Conservation (phyloP, 495 filamentous ascomycete genomes). For the Umbilicaria muhlenbergii region DNA sequence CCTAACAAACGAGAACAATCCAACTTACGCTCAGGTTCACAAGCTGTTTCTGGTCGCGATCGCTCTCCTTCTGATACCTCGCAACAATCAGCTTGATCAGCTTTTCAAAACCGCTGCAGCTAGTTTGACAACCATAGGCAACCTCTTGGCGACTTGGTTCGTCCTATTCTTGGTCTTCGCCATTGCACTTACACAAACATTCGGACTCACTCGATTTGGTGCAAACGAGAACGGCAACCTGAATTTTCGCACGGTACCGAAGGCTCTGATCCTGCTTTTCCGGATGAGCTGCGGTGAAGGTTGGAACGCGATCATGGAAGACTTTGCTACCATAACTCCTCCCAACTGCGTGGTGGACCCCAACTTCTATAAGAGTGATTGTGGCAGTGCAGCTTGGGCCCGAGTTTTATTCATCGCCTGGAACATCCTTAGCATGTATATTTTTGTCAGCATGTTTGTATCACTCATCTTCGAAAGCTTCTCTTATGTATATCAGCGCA, state of each 20-base stretch:
- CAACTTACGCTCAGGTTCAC: constrained; percentile 61
- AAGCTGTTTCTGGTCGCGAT: constrained; percentile 90
- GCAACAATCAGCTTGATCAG: constrained; percentile 95
- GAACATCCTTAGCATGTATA: constrained; percentile 99
- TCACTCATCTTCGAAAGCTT: constrained; percentile 99
- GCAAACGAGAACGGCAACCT: constrained; percentile 57
- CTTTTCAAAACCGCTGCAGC: constrained; percentile 99
- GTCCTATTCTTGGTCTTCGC: constrained; percentile 92
- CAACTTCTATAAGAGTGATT: constrained; percentile 75
- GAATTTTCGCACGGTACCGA: constrained; percentile 88
- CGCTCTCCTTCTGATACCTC: constrained; percentile 80
- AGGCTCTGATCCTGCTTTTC: constrained; percentile 86
- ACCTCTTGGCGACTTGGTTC: constrained; percentile 91
- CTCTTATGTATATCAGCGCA: constrained; percentile 96
- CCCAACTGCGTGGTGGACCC: constrained; percentile 57
- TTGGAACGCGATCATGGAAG: constrained; percentile 96
- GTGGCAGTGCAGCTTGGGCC: constrained; percentile 79
- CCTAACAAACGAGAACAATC: constrained; percentile 33
- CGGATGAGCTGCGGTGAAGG: constrained; percentile 83
- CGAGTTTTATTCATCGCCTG: constrained; percentile 79
- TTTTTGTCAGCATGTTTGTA: constrained; percentile 96
- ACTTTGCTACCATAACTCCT: constrained; percentile 62
- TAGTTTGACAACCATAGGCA: constrained; percentile 76
- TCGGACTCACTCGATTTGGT: constrained; percentile 86
- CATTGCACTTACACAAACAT: constrained; percentile 91